Conservation (phyloP, 2,329 filamentous ascomycete species). For the Thermothelomyces thermophilus region DNA sequence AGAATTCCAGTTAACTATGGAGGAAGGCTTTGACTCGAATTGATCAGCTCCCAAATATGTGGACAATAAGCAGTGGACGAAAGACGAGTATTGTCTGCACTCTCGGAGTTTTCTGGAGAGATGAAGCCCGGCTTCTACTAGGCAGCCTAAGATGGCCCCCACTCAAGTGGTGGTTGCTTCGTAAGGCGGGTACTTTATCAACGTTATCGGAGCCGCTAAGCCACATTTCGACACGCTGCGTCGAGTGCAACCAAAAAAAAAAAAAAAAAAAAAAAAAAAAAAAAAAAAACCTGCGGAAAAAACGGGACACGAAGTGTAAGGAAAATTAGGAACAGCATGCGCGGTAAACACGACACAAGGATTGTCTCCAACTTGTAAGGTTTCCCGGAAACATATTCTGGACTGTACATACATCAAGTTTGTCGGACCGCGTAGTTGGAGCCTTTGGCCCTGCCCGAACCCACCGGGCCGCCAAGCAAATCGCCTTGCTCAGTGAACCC, state of each 20-base stretch:
- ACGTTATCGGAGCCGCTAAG: conserved; percentile 10
- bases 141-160: conserved; percentile 3
- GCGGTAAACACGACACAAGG: neutral
- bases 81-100: too few relatives aligned
- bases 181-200: neutral
- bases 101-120: neutral
- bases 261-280: conserved; percentile 3
- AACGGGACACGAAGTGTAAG: neutral
- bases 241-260: conserved; percentile 1
- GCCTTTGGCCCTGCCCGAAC: neutral
- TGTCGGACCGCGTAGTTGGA: neutral
- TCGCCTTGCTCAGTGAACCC: conserved; percentile 7
- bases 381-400: too few relatives aligned
- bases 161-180: neutral
- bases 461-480: conserved; percentile 1
- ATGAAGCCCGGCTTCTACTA: conserved; percentile 2
- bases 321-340: neutral
- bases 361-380: neutral
- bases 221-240: conserved; percentile 1
- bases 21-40: too few relatives aligned
- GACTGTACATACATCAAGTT: too few relatives aligned
- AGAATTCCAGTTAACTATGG: too few relatives aligned
- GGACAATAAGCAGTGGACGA: too few relatives aligned
- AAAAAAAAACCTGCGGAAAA: too few relatives aligned
- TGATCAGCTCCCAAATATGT: too few relatives aligned